Evolutionary conservation across 257 asterid species (phyloP), one percentile per base, ranked within the genome.

Genomic region (Nicotiana attenuata): DNA sequence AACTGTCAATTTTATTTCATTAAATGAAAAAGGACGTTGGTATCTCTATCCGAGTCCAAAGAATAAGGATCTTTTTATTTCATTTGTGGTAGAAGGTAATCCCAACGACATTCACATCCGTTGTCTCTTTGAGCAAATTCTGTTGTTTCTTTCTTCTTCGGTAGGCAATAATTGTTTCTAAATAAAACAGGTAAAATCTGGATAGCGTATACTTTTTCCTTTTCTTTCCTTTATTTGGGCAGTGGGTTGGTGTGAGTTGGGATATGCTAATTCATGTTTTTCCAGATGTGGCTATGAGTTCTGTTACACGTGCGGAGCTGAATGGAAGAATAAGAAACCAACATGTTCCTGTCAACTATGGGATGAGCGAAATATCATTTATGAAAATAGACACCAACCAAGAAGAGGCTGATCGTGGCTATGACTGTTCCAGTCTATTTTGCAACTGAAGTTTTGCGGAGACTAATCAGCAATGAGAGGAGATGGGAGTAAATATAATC

Each of bases 271-370:
- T 55, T 1, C 61, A 7, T 59, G 65, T 65, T 73, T 22, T 38
- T 66, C 81, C 94, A 95, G 98, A 88, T 94, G 97, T 86, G 94
- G 98, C 20, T 66, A 84, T 63, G 92, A 92, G 55, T 94, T 94
- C 81, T 92, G 98, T 85, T 92, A 91, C 60, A 91, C 89, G 1
- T 94, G 97, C 82, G 97, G 97, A 60, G 94, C 97, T 6, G 93
- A 87, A 88, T 92, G 95, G 94, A 90, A 84, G 84, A 81, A 92
- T 80, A 89, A 89, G 91, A 87, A 68, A 79, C 89, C 91, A 10
- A 88, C 93, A 33, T 94, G 97, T 86, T 7, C 71, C 0, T 94
- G 98, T 66, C 95, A 89, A n/a, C 84, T 90, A 59, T 92, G 97
- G 97, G 89, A 91, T 80, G 95, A 90, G 76, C 85, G 65, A 2